Base-by-base conservation (phyloP, 2,329 filamentous ascomycete genomes). In the Talaromyces rugulosus region DNA sequence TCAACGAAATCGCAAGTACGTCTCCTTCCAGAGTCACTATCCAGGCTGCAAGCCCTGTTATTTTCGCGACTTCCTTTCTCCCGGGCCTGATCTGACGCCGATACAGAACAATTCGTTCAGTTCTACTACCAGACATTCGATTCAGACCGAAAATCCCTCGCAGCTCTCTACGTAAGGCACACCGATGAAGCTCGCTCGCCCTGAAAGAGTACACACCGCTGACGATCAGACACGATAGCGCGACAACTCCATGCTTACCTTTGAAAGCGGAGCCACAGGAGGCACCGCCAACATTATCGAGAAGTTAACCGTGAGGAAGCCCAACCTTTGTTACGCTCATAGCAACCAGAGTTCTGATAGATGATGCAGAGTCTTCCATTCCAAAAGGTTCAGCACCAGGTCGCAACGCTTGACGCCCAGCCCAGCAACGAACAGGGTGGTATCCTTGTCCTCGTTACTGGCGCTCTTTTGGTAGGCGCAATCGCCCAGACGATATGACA, bases 51-150 rank as follows among this genome's bases (percentile, higher is more conserved):
- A 23, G 11, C 9, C 27, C 23, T 50, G 23, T 27, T 31, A 28
- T 18, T 36, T 40, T 59, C 58, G 61, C 61, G 61, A 50, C 59
- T 51, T 8, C 16, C 47, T 47, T 51, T 8, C 16, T 34, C 40
- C 18, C 18, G 54, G 23, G 50, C 52, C 56, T 56, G 50, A 53
- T 44, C 33, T 55, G 31, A 52, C 27, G 12, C 34, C 50, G 31
- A 44, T 31, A 42, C 74, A 97, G 93, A 89, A 77, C 86, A 96
- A 80, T 97, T 98, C 79, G 89, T 94, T 68, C 75, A 88, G 64
- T 94, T 89, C 83, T 98, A 97, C 87, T 97, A 96, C 85, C 83
- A 89, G 72, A 88, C 87, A 63, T 96, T 97, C 79, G 92, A 96
- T 76, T 66, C 73, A 64, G 83, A 93, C 78, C 89, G 92, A 72